Percentiles rank a stretch among this genome's conserved stretches.
These are phyloP conservation scores for Datura wrightii DNA, from an alignment of 257 asterid species.

Conservation along the genomic window DNA sequence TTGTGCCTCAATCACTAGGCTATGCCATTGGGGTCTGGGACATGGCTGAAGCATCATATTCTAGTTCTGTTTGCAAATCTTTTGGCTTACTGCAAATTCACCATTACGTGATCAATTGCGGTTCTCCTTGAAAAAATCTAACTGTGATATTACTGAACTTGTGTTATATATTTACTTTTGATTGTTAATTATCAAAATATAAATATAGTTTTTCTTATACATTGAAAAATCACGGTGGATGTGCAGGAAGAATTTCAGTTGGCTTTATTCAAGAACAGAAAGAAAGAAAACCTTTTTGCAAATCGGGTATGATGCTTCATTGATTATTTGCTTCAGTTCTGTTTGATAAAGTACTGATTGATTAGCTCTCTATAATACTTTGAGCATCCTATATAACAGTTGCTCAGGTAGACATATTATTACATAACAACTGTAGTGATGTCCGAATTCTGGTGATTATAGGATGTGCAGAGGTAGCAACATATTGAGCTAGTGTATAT, in stretches of 20 bases:
- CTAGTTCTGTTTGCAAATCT: not conserved
- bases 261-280: constrained; percentile 95
- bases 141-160: not conserved
- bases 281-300: constrained; percentile 91
- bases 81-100: constrained; percentile 8
- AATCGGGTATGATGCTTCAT: constrained; percentile 66
- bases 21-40: not conserved
- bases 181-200: not conserved
- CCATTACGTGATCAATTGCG: not conserved
- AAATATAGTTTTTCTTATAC: constrained; percentile 12
- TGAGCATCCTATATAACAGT: not conserved
- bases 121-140: not conserved
- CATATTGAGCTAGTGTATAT: not conserved
- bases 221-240: constrained; percentile 33
- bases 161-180: not conserved
- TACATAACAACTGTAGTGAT: not conserved
- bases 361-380: not conserved
- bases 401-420: not conserved
- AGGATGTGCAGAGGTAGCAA: not conserved
- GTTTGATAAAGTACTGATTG: not conserved
- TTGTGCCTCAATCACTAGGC: not conserved
- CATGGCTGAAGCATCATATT: constrained; percentile 1
- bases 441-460: not conserved
- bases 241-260: constrained; percentile 96
- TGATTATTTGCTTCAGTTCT: not conserved